Conservation (phyloP, 495 filamentous ascomycete genomes). For the Trichoderma parareesei region DNA sequence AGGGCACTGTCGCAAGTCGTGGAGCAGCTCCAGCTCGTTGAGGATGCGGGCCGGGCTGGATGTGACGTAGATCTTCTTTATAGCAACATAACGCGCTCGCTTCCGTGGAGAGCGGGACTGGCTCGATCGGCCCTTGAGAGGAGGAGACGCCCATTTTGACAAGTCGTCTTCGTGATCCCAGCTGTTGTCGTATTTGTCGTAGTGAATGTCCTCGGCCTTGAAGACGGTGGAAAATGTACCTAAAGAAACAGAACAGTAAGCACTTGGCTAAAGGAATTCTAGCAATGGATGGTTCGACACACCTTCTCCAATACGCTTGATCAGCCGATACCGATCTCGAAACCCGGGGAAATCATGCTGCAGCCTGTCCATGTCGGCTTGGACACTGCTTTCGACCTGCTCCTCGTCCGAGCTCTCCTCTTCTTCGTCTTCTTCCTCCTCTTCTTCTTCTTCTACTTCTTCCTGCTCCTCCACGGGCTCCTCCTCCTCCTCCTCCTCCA, state of each 20-base stretch:
- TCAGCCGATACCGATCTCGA: slow-evolving; percentile 71
- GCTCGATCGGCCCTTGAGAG: slow-evolving; percentile 34
- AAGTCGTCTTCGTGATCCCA: slow-evolving; percentile 73
- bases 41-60: slow-evolving; percentile 87
- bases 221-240: slow-evolving; percentile 98
- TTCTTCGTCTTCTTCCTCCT: slow-evolving; percentile 36
- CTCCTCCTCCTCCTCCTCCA: slow-evolving; percentile 37
- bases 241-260: slow-evolving; percentile 23
- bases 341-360: slow-evolving; percentile 78
- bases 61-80: slow-evolving; percentile 99
- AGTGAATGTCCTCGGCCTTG: slow-evolving; percentile 92
- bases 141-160: slow-evolving; percentile 53
- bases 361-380: slow-evolving; percentile 79
- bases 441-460: slow-evolving; percentile 30
- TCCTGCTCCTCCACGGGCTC: slow-evolving; percentile 39
- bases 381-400: slow-evolving; percentile 61
- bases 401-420: slow-evolving; percentile 52
- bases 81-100: slow-evolving; percentile 72
- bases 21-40: slow-evolving; percentile 94
- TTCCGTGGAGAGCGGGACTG: slow-evolving; percentile 23
- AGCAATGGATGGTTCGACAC: not conserved
- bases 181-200: slow-evolving; percentile 72
- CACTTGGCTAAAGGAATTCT: slow-evolving; percentile 11
- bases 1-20: slow-evolving; percentile 72
- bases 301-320: slow-evolving; percentile 98